These are phyloP conservation scores for Alternaria ventricosa DNA, from an alignment of 2,329 filamentous ascomycete genomes.

Conservation along the genomic window DNA sequence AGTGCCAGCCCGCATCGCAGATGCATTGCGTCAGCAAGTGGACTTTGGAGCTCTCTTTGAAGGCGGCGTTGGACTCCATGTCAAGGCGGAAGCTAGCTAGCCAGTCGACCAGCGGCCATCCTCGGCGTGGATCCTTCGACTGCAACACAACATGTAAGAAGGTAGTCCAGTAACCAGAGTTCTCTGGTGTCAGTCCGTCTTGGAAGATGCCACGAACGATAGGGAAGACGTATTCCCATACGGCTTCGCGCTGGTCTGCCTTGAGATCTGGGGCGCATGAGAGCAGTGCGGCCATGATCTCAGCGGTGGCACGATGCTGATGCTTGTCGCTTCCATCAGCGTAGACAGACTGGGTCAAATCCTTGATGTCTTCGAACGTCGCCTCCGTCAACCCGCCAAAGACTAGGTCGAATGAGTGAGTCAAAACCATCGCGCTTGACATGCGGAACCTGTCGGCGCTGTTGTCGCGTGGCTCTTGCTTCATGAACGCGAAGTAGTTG, in stretches of 20 bases:
- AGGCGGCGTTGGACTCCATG: conserved; percentile 93
- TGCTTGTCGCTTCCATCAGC: conserved; percentile 97
- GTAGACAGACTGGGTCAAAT: conserved; percentile 77
- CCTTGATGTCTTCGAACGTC: conserved; percentile 86
- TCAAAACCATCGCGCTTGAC: conserved; percentile 83
- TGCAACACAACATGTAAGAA: conserved; percentile 90
- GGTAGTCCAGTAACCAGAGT: conserved; percentile 91
- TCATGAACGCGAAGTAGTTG: conserved; percentile 89
- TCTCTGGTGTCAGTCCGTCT: conserved; percentile 94
- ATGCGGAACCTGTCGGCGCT: conserved; percentile 87
- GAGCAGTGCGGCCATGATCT: conserved; percentile 87
- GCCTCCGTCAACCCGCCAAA: conserved; percentile 77
- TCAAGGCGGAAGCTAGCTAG: conserved; percentile 87
- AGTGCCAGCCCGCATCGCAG: conserved; percentile 92
- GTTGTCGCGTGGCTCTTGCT: conserved; percentile 89
- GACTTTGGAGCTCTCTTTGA: conserved; percentile 98
- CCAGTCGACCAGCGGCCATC: conserved; percentile 83
- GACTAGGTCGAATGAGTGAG: conserved; percentile 89
- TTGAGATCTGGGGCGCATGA: conserved; percentile 81
- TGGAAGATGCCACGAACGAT: conserved; percentile 84
- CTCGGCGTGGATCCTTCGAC: conserved; percentile 85
- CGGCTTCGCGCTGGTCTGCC: conserved; percentile 71
- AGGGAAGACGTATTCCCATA: conserved; percentile 91
- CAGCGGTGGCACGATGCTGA: conserved; percentile 92
- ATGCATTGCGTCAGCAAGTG: conserved; percentile 88